A percentile compares a stretch with the other conserved stretches of the same genome.
Evolutionary conservation across 495 filamentous ascomycete genomes (phyloP).

Genomic region (Cercophora scortea): DNA sequence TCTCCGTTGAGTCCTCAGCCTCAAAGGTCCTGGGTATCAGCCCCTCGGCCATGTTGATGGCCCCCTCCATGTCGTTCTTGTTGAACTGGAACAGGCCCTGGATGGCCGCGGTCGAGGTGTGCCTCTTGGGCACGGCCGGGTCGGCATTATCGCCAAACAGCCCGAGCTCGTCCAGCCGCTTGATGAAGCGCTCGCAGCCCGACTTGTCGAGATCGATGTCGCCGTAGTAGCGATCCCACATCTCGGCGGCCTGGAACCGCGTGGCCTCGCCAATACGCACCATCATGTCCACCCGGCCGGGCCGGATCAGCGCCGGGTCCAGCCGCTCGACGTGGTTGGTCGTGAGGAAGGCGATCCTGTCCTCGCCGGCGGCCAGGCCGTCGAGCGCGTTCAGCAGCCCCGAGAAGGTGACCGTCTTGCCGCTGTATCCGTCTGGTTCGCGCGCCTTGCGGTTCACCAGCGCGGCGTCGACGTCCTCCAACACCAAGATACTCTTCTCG

Average conservation of each 20-base stretch:
- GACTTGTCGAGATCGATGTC: slow-evolving; percentile 60
- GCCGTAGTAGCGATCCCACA: slow-evolving; percentile 94
- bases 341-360: slow-evolving; percentile 87
- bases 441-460: slow-evolving; percentile 73
- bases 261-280: slow-evolving; percentile 84
- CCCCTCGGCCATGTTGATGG: slow-evolving; percentile 68
- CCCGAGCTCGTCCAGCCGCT: slow-evolving; percentile 39
- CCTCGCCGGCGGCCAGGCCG: slow-evolving; percentile 90
- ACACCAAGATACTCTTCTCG: slow-evolving; percentile 71
- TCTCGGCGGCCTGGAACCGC: slow-evolving; percentile 68
- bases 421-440: slow-evolving; percentile 78
- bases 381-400: slow-evolving; percentile 90
- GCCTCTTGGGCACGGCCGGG: slow-evolving; percentile 34
- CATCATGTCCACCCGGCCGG: slow-evolving; percentile 90
- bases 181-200: slow-evolving; percentile 46
- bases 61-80: slow-evolving; percentile 81
- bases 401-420: slow-evolving; percentile 91
- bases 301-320: slow-evolving; percentile 81
- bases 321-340: slow-evolving; percentile 90
- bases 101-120: slow-evolving; percentile 77
- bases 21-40: slow-evolving; percentile 49
- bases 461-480: slow-evolving; percentile 94
- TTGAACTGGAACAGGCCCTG: slow-evolving; percentile 93
- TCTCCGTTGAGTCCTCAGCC: slow-evolving; percentile 24
- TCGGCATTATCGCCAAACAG: slow-evolving; percentile 34